Conservation (phyloP, 306 rosid species). For the Dalbergia oliveri region DNA sequence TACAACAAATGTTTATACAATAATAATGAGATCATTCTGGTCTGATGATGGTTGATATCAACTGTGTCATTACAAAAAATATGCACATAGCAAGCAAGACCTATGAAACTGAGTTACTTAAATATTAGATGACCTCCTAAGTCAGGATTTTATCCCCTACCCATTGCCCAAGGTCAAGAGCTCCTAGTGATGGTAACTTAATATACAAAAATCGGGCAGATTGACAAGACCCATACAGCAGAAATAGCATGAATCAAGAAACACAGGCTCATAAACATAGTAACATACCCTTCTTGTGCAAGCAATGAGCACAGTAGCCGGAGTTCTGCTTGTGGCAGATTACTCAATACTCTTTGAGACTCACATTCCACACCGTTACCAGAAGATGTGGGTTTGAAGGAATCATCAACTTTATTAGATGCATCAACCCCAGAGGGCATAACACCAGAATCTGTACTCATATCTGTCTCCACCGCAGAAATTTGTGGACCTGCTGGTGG, state of each 20-base stretch:
- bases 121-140: constrained; percentile 18
- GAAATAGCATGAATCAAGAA: constrained; percentile 7
- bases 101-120: neutral
- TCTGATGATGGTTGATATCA: constrained; percentile 21
- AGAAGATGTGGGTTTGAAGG: constrained; percentile 65
- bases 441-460: constrained; percentile 67
- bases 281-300: constrained; percentile 95
- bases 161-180: constrained; percentile 5
- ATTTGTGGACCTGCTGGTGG: constrained; percentile 63
- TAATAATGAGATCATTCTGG: constrained; percentile 26
- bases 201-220: constrained; percentile 19
- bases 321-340: constrained; percentile 87
- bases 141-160: constrained; percentile 20
- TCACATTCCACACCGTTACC: constrained; percentile 60
- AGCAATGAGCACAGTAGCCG: constrained; percentile 92
- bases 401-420: constrained; percentile 55
- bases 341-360: constrained; percentile 63
- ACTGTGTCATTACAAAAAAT: neutral
- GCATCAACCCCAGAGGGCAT: constrained; percentile 59
- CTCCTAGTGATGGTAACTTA: constrained; percentile 17
- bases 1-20: neutral
- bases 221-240: constrained; percentile 8
- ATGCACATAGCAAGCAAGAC: constrained; percentile 10
- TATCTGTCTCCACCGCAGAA: constrained; percentile 65
- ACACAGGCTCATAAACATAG: constrained; percentile 13